Evolutionary conservation across 2,329 filamentous ascomycete species (phyloP).

Genomic region (Aspergillus chevalieri): DNA sequence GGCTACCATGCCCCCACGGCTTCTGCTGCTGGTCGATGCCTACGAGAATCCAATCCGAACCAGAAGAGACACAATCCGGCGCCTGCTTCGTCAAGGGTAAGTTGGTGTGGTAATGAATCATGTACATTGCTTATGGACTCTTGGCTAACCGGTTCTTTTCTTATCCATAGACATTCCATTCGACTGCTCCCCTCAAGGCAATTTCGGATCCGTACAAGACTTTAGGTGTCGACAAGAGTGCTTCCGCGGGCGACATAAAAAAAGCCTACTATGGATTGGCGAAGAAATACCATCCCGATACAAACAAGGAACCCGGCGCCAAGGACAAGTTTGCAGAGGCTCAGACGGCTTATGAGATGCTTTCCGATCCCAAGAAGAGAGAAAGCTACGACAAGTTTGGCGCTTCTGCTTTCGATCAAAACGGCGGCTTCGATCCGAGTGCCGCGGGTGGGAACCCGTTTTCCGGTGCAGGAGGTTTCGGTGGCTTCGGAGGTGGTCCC

Average conservation of each 20-base stretch:
- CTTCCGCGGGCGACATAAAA: conserved; percentile 85
- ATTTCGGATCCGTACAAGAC: conserved; percentile 81
- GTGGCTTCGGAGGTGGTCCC: conserved; percentile 52
- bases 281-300: conserved; percentile 97
- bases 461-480: conserved; percentile 55
- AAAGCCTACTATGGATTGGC: conserved; percentile 97
- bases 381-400: conserved; percentile 90
- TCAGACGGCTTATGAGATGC: conserved; percentile 86
- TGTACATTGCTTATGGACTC: background rate
- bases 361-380: conserved; percentile 89
- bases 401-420: conserved; percentile 63
- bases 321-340: conserved; percentile 94
- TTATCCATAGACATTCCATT: conserved; percentile 36
- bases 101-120: conserved; percentile 5
- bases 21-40: conserved; percentile 19
- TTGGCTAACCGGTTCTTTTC: background rate
- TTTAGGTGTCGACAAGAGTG: conserved; percentile 74
- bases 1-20: conserved; percentile 29
- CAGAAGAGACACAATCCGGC: conserved; percentile 16
- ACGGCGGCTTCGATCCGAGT: conserved; percentile 71
- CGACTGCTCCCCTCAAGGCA: conserved; percentile 53
- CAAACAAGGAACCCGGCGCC: conserved; percentile 88
- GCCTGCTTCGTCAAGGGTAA: conserved; percentile 27
- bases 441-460: conserved; percentile 50
- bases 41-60: conserved; percentile 19